Base-by-base conservation (phyloP, 1,284 basidiomycete species). In the Melampsora larici-populina region DNA sequence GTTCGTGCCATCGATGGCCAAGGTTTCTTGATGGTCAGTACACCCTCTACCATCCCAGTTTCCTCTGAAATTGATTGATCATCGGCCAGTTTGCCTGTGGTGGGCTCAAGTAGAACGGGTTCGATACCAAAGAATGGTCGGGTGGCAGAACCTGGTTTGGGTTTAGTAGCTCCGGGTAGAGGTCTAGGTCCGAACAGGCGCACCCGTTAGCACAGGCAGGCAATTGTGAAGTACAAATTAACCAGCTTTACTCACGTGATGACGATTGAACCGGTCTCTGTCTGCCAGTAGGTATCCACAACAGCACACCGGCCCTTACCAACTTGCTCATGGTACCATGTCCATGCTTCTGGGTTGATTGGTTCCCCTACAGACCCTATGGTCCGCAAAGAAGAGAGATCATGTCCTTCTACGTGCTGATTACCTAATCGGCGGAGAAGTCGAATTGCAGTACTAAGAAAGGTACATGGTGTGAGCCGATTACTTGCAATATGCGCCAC, bases 291-390 rank as follows among this genome's bases (percentile, higher is more conserved):
- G 21, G 83, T 84, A 81, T 98, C 96, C 78, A 98, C 94, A 81
- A 99, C 92, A 21, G 96, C 94, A 83, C 94, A 97, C 85, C 98
- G 87, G 80, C 86, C 87, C 82, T 89, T 88, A 40, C 96, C 97
- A 77, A 97, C 94, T 83, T 93, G 89, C 82, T 97, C 93, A 85
- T 93, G 92, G 86, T 96, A 97, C 96, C 96, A 98, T 83, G 95
- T 89, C 96, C 97, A 98, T 4, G 96, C 97, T 85, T 98, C 96
- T 36, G 96, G 95, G 86, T 98, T 98, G 87, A 99, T 98, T 7
- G 97, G 97, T 86, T 99, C 96, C 73, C 96, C 97, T 74, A 99
- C 96, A 78, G 88, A 90, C 43, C 96, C 96, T 55, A 99, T 87
- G 26, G 97, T 91, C 79, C 96, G 90, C 79, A 99, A 86, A 46